Conservation (phyloP, 2,329 filamentous ascomycete genomes). For the Phialophora verrucosa region DNA sequence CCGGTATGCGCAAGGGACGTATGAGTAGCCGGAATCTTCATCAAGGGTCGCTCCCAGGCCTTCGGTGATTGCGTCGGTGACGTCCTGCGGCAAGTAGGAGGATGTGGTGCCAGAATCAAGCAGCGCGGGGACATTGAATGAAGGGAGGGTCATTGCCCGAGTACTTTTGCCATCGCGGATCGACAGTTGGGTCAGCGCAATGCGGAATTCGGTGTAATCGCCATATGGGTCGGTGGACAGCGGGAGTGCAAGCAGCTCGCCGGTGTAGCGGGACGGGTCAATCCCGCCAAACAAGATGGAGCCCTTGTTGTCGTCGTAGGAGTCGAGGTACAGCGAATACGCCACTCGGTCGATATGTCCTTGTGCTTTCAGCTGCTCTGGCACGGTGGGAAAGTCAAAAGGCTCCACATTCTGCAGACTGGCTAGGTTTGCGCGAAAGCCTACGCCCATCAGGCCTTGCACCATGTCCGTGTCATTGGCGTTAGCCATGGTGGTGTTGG, state of each 20-base stretch:
- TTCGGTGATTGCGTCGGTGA: conserved; percentile 59
- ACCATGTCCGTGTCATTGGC: conserved; percentile 60
- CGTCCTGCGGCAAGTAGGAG: conserved; percentile 68
- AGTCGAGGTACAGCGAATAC: conserved; percentile 32
- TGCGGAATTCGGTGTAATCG: conserved; percentile 62
- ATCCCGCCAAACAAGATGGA: conserved; percentile 76
- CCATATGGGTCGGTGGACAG: conserved; percentile 11
- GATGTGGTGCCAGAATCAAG: conserved; percentile 76
- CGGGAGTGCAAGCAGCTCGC: conserved; percentile 70
- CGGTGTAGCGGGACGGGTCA: conserved; percentile 68
- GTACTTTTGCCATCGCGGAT: conserved; percentile 45
- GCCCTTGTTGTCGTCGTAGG: conserved; percentile 22
- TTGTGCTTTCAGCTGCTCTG: conserved; percentile 59
- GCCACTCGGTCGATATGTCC: conserved; percentile 27
- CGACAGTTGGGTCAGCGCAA: conserved; percentile 50
- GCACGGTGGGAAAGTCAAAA: conserved; percentile 78
- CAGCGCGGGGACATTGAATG: conserved; percentile 62
- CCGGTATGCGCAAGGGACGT: conserved; percentile 50
- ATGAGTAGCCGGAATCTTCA: conserved; percentile 53
- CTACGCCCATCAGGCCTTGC: conserved; percentile 83
- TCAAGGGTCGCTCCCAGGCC: conserved; percentile 59
- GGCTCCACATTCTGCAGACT: conserved; percentile 97
- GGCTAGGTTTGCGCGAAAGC: conserved; percentile 72
- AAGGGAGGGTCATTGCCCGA: conserved; percentile 50
- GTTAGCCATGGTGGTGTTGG: conserved; percentile 63